Evolutionary conservation across 1,284 basidiomycete species (phyloP), one percentile per base, ranked within the genome.

Genomic region (Austroboletus sp.): DNA sequence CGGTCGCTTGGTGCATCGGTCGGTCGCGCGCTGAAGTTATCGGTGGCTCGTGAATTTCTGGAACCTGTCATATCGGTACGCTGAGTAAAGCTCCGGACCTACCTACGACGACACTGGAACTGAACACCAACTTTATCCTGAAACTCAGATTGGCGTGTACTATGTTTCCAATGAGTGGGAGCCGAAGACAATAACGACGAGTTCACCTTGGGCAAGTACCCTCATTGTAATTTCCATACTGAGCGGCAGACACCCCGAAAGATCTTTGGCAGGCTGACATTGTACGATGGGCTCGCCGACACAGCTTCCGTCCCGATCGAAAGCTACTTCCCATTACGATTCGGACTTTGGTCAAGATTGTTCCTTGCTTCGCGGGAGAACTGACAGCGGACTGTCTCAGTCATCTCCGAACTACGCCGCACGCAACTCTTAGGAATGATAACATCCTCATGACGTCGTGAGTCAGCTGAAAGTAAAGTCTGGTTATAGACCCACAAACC

Each of bases 201-300:
- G 13, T 57, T 48, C 12, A 57, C 59, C 45, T 58, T 54, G 57
- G 44, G 23, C 39, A 38, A 43, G 29, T 48, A 48, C 26, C 30
- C 13, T 36, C 33, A 42, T 56, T 48, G 46, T 41, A n/a, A 35
- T 46, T 48, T 42, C 50, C 48, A 47, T 50, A 48, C 39, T 15
- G 37, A 45, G 53, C 26, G 32, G 34, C 29, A 41, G 46, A 15
- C 35, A 11, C 42, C 39, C 27, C 15, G 6, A 31, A 48, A 43
- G 29, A 40, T 33, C 25, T 31, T 3, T 13, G 40, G 34, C 31
- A 49, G 40, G 29, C 25, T 32, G 27, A 31, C 42, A 56, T 58
- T n/a, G 29, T 45, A 40, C 12, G 23, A 45, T 36, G 36, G 34
- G 34, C 27, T 25, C 3, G 13, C 16, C 26, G 40, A 30, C 36